Evolutionary conservation across 192 early-diverging fungal genomes (phyloP).

Genomic region (Pecoramyces ruminantium): DNA sequence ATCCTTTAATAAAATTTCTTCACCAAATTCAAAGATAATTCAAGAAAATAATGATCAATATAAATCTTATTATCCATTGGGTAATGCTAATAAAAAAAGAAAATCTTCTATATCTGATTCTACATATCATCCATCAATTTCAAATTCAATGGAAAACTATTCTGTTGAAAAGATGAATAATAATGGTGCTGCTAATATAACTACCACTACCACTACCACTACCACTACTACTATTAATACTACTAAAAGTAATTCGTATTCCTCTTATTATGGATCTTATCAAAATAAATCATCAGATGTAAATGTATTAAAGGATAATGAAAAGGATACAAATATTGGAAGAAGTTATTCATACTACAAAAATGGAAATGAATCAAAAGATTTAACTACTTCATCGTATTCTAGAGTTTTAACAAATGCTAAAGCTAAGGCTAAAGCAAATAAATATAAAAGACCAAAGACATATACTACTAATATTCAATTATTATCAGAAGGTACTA

Average conservation of each 20-base stretch:
- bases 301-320: not conserved
- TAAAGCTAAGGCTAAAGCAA: not conserved
- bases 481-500: not conserved
- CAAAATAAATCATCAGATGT: not conserved
- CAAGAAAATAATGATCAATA: not conserved
- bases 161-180: not conserved
- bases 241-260: not conserved
- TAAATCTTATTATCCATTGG: not conserved
- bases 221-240: not conserved
- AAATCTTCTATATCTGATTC: not conserved
- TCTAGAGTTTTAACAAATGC: not conserved
- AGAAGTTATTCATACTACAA: not conserved
- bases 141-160: not conserved
- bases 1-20: too few relatives aligned
- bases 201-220: too few relatives aligned
- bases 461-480: not conserved
- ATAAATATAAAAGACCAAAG: not conserved
- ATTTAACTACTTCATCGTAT: not conserved
- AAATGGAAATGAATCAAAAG: too few relatives aligned
- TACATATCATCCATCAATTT: not conserved
- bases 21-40: not conserved
- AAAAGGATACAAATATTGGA: not conserved
- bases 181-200: not conserved
- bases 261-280: not conserved
- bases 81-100: not conserved